phyloP scores from a whole-genome alignment of 106 monocot genomes.

The Platanthera zijinensis region DNA sequence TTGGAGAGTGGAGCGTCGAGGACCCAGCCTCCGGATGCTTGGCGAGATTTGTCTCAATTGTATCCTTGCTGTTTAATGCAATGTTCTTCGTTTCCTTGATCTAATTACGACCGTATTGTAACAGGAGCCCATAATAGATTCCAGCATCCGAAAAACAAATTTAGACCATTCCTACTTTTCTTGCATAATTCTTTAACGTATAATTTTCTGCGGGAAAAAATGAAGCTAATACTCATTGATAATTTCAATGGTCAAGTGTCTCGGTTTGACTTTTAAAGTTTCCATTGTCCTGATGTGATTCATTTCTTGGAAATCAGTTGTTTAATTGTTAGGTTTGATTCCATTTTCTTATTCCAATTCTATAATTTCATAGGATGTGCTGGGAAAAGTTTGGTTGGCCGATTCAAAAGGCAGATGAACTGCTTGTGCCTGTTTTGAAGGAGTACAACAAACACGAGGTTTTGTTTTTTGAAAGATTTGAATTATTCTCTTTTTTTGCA shows the following conservation, averaged over 20 bases:
- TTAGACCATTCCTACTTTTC: too few species aligned
- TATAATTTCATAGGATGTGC: conserved; percentile 52
- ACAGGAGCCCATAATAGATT: too few species aligned
- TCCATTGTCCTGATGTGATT: not conserved
- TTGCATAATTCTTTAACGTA: not conserved
- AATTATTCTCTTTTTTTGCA: not conserved
- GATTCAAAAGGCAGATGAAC: conserved; percentile 81
- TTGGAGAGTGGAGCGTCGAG: too few species aligned
- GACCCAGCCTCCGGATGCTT: too few species aligned
- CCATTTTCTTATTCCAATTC: not conserved
- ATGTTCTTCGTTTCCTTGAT: too few species aligned
- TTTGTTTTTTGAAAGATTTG: not conserved
- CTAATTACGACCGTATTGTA: too few species aligned
- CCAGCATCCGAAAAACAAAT: too few species aligned
- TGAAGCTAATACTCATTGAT: not conserved
- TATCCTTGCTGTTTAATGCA: too few species aligned
- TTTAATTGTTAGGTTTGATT: too few species aligned
- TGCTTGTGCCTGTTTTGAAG: conserved; percentile 84
- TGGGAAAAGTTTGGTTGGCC: conserved; percentile 97
- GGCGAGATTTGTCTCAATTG: too few species aligned
- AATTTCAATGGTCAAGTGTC: not conserved
- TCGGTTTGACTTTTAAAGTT: not conserved
- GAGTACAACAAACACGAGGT: conserved; percentile 97
- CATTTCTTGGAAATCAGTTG: not conserved
- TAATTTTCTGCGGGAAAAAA: not conserved